Evolutionary conservation across 352 stramenopile genomes (phyloP).

Genomic region (Globisporangium camurandrum): DNA sequence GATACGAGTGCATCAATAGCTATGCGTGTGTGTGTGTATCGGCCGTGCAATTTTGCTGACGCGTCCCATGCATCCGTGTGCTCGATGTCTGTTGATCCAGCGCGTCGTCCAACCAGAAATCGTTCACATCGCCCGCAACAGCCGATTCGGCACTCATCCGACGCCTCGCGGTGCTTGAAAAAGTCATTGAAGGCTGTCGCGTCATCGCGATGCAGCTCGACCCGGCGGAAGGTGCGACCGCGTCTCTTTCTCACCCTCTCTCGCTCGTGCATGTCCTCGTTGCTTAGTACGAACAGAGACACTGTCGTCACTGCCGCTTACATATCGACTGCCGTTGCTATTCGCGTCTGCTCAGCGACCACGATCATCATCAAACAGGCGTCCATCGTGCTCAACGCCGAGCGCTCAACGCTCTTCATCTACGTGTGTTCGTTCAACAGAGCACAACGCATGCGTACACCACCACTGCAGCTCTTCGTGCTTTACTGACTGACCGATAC

Average conservation of each 20-base stretch:
- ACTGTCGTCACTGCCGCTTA: too few relatives aligned
- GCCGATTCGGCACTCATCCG: conserved; percentile 41
- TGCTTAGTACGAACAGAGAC: conserved; percentile 1
- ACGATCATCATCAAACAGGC: conserved; percentile 84
- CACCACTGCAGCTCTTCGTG: background rate
- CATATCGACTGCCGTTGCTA: too few relatives aligned
- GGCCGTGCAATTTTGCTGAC: too few relatives aligned
- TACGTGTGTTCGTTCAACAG: conserved; percentile 43
- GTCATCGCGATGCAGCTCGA: conserved; percentile 76
- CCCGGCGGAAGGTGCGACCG: conserved; percentile 47
- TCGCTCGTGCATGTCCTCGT: background rate
- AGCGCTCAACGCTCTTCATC: conserved; percentile 87
- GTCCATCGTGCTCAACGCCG: conserved; percentile 81
- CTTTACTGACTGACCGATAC: background rate
- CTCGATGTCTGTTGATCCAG: background rate
- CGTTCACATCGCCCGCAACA: conserved; percentile 5
- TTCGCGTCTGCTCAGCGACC: conserved; percentile 32
- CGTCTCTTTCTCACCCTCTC: background rate
- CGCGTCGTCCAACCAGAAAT: conserved; percentile 5
- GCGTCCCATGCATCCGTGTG: too few relatives aligned
- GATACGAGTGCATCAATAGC: too few relatives aligned
- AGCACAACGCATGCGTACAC: background rate
- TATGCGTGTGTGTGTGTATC: background rate
- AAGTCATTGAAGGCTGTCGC: conserved; percentile 69
- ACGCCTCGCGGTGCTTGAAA: conserved; percentile 61